Base-by-base conservation (phyloP, 352 stramenopile genomes). In the Globisporangium polare region DNA sequence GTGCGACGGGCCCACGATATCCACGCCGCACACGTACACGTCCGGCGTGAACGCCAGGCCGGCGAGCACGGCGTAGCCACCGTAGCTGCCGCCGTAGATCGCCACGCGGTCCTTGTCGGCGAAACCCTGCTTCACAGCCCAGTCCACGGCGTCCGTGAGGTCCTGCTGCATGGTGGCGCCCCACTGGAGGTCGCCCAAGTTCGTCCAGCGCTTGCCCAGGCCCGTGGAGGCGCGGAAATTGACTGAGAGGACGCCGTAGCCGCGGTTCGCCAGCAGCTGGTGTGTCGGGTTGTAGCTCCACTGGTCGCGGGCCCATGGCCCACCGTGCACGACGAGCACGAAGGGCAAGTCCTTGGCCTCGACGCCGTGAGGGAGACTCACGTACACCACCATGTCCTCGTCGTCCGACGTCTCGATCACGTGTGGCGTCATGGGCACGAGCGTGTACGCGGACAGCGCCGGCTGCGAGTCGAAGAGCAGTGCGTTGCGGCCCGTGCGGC, bases 11-110 rank as follows among this genome's bases (percentile, higher is more conserved):
- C 78, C 77, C 13, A 92, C 85, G 56, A 94, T 83, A 57, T 92
- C 83, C 2, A 94, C 75, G 46, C 85, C 85, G 57, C 83, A 94
- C 31, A 71, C 75, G 47, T 87, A 91, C n/a, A 94, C 41, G 27
- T 94, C 84, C 1, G 84, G 84, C 39, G 81, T 94, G 63, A 94
- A 94, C 27, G 84, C 79, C 9, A 94, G 54, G 0, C 69, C 82
- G 9, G 82, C 82, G 5, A 94, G 69, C 50, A 72, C 78, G 5
- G 80, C 79, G 66, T 94, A 92, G 42, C 83, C 83, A 22, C 86
- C 83, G 67, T 91, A 92, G 58, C 71, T 87, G 10, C 80, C 79
- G 42, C 83, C 86, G 53, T 85, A 88, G 70, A 85, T 82, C 12
- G 70, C 73, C 17, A 85, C 43, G 22, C 67, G 68, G 8, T 68